A percentile compares a stretch with the other conserved stretches of the same genome.
These are phyloP conservation scores for Cinchona pubescens DNA, from an alignment of 257 asterid genomes.

Conservation along the genomic window DNA sequence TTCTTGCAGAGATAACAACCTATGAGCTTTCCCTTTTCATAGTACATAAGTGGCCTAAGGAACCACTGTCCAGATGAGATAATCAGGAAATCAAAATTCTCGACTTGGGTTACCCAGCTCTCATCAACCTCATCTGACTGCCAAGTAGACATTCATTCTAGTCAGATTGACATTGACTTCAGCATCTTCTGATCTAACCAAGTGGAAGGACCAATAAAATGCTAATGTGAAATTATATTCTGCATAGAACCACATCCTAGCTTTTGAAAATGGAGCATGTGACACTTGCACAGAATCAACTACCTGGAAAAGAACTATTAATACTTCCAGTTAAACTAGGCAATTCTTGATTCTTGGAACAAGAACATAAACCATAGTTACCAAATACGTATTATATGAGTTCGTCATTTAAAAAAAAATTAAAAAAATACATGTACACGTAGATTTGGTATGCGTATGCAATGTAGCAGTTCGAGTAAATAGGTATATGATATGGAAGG, in stretches of 20 bases:
- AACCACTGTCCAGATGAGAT: conserved; percentile 71
- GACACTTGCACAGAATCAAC: conserved; percentile 54
- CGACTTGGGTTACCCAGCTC: conserved; percentile 48
- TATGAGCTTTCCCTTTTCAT: conserved; percentile 18
- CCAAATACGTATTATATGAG: too few relatives aligned
- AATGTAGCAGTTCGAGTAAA: too few relatives aligned
- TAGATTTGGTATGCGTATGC: too few relatives aligned
- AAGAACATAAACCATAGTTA: too few relatives aligned
- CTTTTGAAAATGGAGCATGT: conserved; percentile 30
- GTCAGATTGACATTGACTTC: conserved; percentile 34
- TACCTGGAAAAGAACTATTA: conserved; percentile 29
- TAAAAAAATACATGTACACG: too few relatives aligned
- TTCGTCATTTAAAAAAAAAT: too few relatives aligned
- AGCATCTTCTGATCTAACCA: conserved; percentile 37
- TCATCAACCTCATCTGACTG: conserved; percentile 53
- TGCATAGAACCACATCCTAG: conserved; percentile 42
- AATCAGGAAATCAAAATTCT: conserved; percentile 45
- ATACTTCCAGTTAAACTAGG: background rate
- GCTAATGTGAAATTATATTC: conserved; percentile 54
- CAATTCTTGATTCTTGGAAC: background rate
- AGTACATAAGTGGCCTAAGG: conserved; percentile 22
- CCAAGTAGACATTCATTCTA: conserved; percentile 49
- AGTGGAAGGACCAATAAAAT: conserved; percentile 13
- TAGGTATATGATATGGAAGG: too few relatives aligned
- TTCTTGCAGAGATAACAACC: conserved; percentile 22